Conservation (phyloP, 2,329 filamentous ascomycete species). For the Phaeosphaeriaceae sp. region DNA sequence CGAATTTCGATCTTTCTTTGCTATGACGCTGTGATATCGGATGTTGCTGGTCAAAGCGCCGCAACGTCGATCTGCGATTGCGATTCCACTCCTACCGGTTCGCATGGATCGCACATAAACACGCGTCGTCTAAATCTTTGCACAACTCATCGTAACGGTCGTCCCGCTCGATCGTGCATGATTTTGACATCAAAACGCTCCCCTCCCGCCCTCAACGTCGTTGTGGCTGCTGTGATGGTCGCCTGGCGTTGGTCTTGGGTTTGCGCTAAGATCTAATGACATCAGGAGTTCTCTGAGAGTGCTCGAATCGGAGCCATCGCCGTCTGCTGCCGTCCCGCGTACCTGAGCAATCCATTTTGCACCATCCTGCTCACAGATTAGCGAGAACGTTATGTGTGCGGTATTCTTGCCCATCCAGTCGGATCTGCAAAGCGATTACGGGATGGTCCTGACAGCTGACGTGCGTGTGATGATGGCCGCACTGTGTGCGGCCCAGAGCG, state of each 20-base stretch:
- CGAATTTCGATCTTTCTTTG: background rate
- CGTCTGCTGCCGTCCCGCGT: conserved; percentile 2
- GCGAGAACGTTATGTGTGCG: background rate
- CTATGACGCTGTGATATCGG: conserved; percentile 2
- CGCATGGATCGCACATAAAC: background rate
- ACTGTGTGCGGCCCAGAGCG: background rate
- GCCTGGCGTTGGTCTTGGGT: conserved; percentile 1
- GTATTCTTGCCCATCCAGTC: background rate
- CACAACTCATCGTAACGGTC: background rate
- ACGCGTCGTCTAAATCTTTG: background rate
- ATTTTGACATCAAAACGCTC: background rate
- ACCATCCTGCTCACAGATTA: conserved; percentile 2
- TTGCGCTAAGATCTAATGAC: conserved; percentile 15
- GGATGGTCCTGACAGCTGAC: conserved; percentile 2
- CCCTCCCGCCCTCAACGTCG: background rate
- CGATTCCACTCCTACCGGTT: background rate
- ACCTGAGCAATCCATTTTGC: conserved; percentile 6
- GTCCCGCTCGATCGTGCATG: background rate
- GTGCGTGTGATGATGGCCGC: background rate
- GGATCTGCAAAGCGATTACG: background rate
- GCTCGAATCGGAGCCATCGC: conserved; percentile 6
- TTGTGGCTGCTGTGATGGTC: background rate
- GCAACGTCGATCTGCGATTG: background rate
- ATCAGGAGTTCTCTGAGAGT: conserved; percentile 2
- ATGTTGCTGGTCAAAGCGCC: background rate